Base-by-base conservation (phyloP, 495 filamentous ascomycete species). In the Immersiella caudata region DNA sequence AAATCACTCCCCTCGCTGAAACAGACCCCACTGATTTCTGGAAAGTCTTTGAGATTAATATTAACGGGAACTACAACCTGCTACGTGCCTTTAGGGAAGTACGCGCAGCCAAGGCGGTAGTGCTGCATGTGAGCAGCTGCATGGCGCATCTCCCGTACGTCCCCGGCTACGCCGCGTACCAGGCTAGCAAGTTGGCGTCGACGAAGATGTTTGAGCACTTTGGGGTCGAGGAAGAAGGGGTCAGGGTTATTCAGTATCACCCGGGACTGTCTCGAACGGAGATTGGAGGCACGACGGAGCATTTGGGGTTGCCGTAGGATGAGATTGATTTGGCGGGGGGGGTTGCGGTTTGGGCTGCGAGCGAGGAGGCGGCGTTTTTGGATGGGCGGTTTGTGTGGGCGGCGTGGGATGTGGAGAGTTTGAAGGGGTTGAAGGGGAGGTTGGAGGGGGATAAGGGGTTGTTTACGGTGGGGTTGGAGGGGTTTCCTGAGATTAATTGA, bases 391-490 rank as follows among this genome's bases (percentile, higher is more conserved):
- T 84, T 58, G 75, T 83, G 2, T 85, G 78, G 75, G 76, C 77
- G 1, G 70, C 74, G n/a, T 87, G 84, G 84, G 85, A 87, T 67
- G 79, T 87, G 0, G 77, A 83, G 8, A 80, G 82, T 73, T 55
- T 86, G 63, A 68, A 60, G 51, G 54, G 24, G 14, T 52, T 40
- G 35, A 55, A 7, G 24, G 60, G 21, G 27, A 52, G 64, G 61
- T 12, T 68, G 6, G 26, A 24, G 16, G 20, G 9, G 5, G 25
- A 65, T 36, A 55, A 54, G 20, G 8, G n/a, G n/a, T 16, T 46
- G 54, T 68, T 60, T 36, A 65, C 67, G 21, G n/a, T 68, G 7
- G 27, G 11, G 51, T 40, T 68, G 54, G 9, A 50, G 20, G 55
- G 56, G 56, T 66, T 54, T 25, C 64, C 55, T 8, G 18, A 36